Percentiles rank a stretch among this genome's conserved stretches.
These are phyloP conservation scores for Lecanoromycetidae sp. DNA, from an alignment of 2,329 filamentous ascomycete species.

Conservation along the genomic window DNA sequence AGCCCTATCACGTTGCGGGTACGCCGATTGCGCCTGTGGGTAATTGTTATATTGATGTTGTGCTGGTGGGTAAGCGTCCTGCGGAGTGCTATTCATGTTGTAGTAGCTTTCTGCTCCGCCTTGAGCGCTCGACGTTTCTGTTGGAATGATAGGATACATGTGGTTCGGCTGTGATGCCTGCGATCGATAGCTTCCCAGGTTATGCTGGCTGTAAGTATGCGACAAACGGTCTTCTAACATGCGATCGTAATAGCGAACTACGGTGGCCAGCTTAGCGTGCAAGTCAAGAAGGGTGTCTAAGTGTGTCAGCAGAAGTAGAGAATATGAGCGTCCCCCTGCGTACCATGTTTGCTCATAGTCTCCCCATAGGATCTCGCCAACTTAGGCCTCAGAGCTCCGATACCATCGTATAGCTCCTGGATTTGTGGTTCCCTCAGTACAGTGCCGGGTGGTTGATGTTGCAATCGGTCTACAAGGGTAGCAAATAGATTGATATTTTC, in stretches of 20 bases:
- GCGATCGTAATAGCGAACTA: constrained; percentile 92
- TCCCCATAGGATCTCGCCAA: constrained; percentile 91
- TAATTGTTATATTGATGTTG: constrained; percentile 42
- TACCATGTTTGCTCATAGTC: constrained; percentile 98
- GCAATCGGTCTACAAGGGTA: constrained; percentile 82
- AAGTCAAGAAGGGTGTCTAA: constrained; percentile 83
- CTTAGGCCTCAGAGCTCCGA: constrained; percentile 85
- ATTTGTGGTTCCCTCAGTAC: constrained; percentile 96
- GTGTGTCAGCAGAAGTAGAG: constrained; percentile 17
- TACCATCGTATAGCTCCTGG: constrained; percentile 94
- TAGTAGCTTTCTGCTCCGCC: constrained; percentile 70
- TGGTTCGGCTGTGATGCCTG: constrained; percentile 38
- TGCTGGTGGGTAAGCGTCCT: constrained; percentile 35
- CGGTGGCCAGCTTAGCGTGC: constrained; percentile 87
- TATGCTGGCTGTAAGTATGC: constrained; percentile 79
- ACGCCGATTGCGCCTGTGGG: constrained; percentile 30
- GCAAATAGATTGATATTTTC: constrained; percentile 97
- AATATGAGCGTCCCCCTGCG: constrained; percentile 23
- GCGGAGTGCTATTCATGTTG: constrained; percentile 44
- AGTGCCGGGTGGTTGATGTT: constrained; percentile 89
- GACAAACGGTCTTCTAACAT: constrained; percentile 95
- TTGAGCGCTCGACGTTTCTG: constrained; percentile 36
- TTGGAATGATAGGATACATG: constrained; percentile 60
- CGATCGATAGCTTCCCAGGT: constrained; percentile 46
- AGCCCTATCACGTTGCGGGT: constrained; percentile 17